A percentile compares a stretch with the other conserved stretches of the same genome.
These are phyloP conservation scores for Bipolaris oryzae DNA, from an alignment of 2,329 filamentous ascomycete species.

Conservation along the genomic window DNA sequence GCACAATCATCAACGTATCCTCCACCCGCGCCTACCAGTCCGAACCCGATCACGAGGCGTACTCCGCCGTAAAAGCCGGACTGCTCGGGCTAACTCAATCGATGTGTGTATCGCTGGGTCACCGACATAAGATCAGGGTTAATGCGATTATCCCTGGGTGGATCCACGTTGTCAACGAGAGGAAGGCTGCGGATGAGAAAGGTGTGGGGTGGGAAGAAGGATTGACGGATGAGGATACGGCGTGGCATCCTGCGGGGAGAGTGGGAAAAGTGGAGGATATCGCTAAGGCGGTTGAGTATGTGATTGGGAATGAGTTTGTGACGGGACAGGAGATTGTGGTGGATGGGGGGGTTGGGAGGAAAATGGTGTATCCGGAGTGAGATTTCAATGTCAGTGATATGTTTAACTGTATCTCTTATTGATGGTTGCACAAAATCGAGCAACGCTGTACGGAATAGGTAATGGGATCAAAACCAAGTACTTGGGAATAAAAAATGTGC, in stretches of 20 bases:
- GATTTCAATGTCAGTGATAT: no score
- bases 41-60: conserved; percentile 58
- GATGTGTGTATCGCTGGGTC: conserved; percentile 55
- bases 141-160: conserved; percentile 60
- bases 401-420: no score
- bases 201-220: conserved; percentile 55
- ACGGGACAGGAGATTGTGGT: conserved; percentile 55
- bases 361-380: conserved; percentile 52
- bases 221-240: conserved; percentile 52
- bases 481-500: no score
- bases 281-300: conserved; percentile 49
- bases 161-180: conserved; percentile 58
- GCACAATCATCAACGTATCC: conserved; percentile 55
- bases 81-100: conserved; percentile 58
- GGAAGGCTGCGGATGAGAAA: conserved; percentile 50
- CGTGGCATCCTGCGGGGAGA: conserved; percentile 58
- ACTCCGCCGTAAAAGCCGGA: conserved; percentile 59
- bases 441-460: no score
- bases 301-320: conserved; percentile 49
- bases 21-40: conserved; percentile 58
- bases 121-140: conserved; percentile 53
- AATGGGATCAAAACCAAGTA: background rate
- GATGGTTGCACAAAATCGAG: no score
- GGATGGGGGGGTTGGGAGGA: conserved; percentile 55
- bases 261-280: conserved; percentile 59